These are phyloP conservation scores for Chimonanthus salicifolius DNA, from an alignment of 164 flowering plant genomes.

Conservation along the genomic window DNA sequence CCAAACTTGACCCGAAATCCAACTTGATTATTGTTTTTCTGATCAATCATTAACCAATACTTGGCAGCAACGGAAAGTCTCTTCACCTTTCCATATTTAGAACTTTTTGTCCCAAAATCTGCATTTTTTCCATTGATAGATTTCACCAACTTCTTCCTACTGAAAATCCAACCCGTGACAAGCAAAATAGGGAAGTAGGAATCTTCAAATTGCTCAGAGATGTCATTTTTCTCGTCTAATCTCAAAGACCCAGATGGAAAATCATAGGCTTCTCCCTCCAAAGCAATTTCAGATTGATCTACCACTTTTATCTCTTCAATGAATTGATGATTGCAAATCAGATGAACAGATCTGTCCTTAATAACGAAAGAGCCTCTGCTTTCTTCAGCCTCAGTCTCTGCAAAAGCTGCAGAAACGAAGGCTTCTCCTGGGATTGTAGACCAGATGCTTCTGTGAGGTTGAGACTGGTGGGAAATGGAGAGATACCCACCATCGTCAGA, in stretches of 20 bases:
- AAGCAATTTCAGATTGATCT: constrained; percentile 15
- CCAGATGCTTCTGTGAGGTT: constrained; percentile 48
- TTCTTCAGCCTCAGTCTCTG: constrained; percentile 68
- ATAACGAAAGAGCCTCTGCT: constrained; percentile 75
- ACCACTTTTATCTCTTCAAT: constrained; percentile 46
- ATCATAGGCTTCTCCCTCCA: constrained; percentile 21
- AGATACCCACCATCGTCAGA: constrained; percentile 44
- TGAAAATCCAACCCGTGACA: constrained; percentile 51
- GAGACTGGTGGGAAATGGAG: constrained; percentile 47
- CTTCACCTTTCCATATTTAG: background rate
- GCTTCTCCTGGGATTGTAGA: constrained; percentile 60
- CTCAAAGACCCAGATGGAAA: constrained; percentile 18
- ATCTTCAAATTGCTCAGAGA: constrained; percentile 10
- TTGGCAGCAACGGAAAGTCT: constrained; percentile 30
- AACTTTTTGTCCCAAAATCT: constrained; percentile 10
- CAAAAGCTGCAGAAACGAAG: constrained; percentile 67
- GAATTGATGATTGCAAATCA: constrained; percentile 59
- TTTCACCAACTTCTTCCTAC: constrained; percentile 18
- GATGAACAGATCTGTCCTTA: constrained; percentile 37
- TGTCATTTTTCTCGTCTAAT: constrained; percentile 10
- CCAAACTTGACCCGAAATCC: constrained; percentile 57
- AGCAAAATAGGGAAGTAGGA: constrained; percentile 41
- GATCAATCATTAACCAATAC: constrained; percentile 63
- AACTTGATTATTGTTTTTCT: constrained; percentile 48
- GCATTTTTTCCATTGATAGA: constrained; percentile 13